A percentile compares a stretch with the other conserved stretches of the same genome.
Evolutionary conservation across 2,329 filamentous ascomycete species (phyloP).

Genomic region (Paecilomyces sp.): DNA sequence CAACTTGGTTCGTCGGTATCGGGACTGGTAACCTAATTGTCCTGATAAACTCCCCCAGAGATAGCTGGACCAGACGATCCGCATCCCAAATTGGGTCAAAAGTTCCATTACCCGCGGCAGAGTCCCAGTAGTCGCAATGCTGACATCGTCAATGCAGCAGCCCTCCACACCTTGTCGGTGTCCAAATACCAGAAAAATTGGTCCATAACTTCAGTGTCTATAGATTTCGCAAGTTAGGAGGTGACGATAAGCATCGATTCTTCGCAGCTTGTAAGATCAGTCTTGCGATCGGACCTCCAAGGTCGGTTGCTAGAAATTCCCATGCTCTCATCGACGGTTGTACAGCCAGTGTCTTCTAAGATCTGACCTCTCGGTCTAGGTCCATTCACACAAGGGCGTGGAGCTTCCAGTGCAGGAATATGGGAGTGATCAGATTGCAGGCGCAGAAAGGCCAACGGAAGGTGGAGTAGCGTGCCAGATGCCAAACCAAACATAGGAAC

Average conservation of each 20-base stretch:
- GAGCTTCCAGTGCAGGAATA: background rate
- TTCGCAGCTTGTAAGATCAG: background rate
- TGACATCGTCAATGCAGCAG: conserved; percentile 7
- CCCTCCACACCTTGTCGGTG: conserved; percentile 13
- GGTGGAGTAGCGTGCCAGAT: conserved; percentile 8
- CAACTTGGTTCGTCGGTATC: background rate
- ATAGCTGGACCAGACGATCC: conserved; percentile 5
- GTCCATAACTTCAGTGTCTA: background rate
- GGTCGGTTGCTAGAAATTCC: background rate
- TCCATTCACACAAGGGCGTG: background rate
- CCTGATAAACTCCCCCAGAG: conserved; percentile 1
- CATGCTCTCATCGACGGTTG: background rate
- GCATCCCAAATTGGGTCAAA: conserved; percentile 25
- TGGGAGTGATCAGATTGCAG: background rate
- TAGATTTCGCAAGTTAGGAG: background rate
- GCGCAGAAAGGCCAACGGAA: conserved; percentile 3
- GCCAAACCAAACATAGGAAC: conserved; percentile 37
- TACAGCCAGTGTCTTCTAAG: background rate
- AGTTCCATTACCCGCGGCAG: conserved; percentile 14
- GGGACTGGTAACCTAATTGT: conserved; percentile 1
- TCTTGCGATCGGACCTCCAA: background rate
- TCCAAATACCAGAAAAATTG: conserved; percentile 1
- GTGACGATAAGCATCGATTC: background rate
- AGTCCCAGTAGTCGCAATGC: conserved; percentile 2
- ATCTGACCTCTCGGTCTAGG: background rate